Base-by-base conservation (phyloP, 345 rosid species). In the Streptanthus diversifolius region DNA sequence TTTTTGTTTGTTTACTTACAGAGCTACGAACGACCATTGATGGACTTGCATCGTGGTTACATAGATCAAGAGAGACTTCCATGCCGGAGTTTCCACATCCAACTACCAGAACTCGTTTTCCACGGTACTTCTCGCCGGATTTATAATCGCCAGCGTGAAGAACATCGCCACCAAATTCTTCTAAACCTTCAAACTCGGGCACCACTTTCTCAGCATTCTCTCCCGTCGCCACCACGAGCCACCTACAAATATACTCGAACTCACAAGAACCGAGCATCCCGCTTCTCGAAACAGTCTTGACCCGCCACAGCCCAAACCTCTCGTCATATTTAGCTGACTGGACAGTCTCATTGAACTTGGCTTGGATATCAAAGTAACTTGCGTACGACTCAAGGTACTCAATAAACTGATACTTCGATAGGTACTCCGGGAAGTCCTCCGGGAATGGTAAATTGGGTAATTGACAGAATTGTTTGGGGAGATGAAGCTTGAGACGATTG, bases 51-150 rank as follows among this genome's bases (percentile, higher is more conserved):
- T 75, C 68, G 71, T 89, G 82, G 63, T 85, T 89, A 39, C 83
- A 82, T 15, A 91, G 91, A 73, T 91, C 97, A 19, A 89, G 85
- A 76, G 90, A 87, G 12, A 87, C 87, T 63, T 91, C 95, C 97
- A 91, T 91, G 72, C 97, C 95, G 2, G 97, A 91, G 79, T 91
- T 87, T 22, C 95, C 95, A 19, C 97, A 91, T 35, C 97, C 97
- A 22, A 91, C 97, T 0, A 91, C 91, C 2, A 91, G 80, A 3
- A 89, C 91, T 24, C 68, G 73, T 76, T 89, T 82, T 2, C 90
- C 95, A 1, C 82, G 33, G 70, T 73, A 82, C 61, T 61, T 80
- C 55, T 80, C 81, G 3, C 95, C 95, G 0, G 92, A 86, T 80
- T 87, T 89, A 57, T 89, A 89, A 68, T 88, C 92, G 55, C 92